These are phyloP conservation scores for Tolypocladium album DNA, from an alignment of 2,329 filamentous ascomycete genomes.

Conservation along the genomic window DNA sequence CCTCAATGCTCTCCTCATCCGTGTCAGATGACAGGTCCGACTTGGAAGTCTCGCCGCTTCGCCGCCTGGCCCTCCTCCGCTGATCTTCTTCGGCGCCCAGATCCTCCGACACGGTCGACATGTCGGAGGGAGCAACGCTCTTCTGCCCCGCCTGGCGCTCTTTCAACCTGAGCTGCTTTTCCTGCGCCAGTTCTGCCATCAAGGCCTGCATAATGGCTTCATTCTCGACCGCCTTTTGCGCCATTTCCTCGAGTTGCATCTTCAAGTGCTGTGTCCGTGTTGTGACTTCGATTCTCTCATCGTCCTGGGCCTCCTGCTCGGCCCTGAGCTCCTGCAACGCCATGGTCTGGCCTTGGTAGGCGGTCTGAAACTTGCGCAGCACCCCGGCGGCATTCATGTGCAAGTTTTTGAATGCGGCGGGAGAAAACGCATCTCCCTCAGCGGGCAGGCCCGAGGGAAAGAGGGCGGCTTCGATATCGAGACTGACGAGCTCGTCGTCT, in stretches of 20 bases:
- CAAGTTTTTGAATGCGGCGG: constrained; percentile 50
- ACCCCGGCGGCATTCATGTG: constrained; percentile 45
- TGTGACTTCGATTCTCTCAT: constrained; percentile 46
- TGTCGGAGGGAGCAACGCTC: constrained; percentile 19
- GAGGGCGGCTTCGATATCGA: constrained; percentile 44
- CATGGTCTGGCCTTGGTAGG: constrained; percentile 42
- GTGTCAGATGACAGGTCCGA: constrained; percentile 34
- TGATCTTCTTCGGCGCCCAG: constrained; percentile 43
- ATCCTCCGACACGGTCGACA: constrained; percentile 38
- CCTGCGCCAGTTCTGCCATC: constrained; percentile 38
- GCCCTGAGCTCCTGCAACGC: constrained; percentile 39
- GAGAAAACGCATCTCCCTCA: constrained; percentile 42
- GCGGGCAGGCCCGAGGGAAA: constrained; percentile 33
- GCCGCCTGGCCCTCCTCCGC: constrained; percentile 29
- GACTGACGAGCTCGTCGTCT: constrained; percentile 42
- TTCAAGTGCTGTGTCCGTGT: constrained; percentile 43
- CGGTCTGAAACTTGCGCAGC: constrained; percentile 44
- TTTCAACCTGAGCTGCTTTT: constrained; percentile 35
- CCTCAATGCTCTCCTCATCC: constrained; percentile 39
- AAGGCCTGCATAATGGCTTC: constrained; percentile 39
- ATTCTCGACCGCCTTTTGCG: constrained; percentile 39
- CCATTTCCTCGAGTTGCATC: constrained; percentile 50
- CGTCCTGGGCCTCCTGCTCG: constrained; percentile 41
- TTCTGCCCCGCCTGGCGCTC: constrained; percentile 21
- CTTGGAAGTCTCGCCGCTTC: constrained; percentile 31